Conservation (phyloP, 805 yeast genomes). For the Monosporozyma unispora region DNA sequence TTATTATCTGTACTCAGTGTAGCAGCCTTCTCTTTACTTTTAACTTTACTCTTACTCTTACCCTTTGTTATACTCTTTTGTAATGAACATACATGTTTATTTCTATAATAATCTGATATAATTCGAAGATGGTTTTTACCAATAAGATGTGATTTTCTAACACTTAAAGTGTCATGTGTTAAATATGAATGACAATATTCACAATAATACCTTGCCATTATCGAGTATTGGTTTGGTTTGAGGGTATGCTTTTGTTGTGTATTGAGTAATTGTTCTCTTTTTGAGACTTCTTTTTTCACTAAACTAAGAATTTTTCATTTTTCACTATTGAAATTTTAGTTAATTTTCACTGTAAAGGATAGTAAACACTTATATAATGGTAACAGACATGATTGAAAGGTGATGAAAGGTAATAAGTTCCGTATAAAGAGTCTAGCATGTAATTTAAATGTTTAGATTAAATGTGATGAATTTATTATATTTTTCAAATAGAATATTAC, state of each 20-base stretch:
- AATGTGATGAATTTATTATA: too few species aligned
- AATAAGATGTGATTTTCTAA: constrained; percentile 64
- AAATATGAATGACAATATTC: constrained; percentile 76
- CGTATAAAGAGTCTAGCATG: too few species aligned
- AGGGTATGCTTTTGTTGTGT: background rate
- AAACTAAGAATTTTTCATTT: too few species aligned
- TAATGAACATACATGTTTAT: constrained; percentile 12
- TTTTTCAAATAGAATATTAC: too few species aligned
- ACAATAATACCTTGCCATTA: constrained; percentile 68
- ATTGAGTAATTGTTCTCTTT: background rate
- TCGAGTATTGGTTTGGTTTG: background rate
- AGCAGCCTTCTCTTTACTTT: background rate
- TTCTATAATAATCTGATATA: constrained; percentile 68
- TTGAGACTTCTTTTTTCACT: too few species aligned
- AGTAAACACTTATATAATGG: background rate
- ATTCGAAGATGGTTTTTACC: constrained; percentile 70
- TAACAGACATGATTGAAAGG: too few species aligned
- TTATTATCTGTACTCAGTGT: background rate
- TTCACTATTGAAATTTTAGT: too few species aligned
- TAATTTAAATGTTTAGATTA: too few species aligned
- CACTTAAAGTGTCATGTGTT: constrained; percentile 85
- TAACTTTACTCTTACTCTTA: constrained; percentile 19
- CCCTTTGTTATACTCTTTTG: constrained; percentile 24
- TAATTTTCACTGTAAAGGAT: background rate
- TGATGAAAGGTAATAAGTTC: too few species aligned